Evolutionary conservation across 2,329 filamentous ascomycete genomes (phyloP), one percentile per base, ranked within the genome.

Genomic region (Magnaporthales sp.): DNA sequence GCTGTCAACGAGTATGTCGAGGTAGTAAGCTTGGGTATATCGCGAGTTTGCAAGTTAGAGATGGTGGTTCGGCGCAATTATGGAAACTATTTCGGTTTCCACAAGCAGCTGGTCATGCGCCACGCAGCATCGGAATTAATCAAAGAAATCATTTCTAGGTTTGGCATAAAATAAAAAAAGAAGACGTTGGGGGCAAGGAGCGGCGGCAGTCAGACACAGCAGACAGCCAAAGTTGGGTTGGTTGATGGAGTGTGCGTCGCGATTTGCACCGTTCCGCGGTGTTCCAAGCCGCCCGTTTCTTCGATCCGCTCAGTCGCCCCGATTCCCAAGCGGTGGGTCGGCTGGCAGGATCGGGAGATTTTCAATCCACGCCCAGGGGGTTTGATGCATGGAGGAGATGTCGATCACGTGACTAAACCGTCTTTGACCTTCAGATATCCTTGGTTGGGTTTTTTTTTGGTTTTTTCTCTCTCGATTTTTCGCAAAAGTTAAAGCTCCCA

Each of bases 221-320:
- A 58, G 10, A 22, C 56, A 27, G 56, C 56, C 56, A 60, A 27
- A 58, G 24, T 58, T 58, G 54, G 54, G 54, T 58, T 60, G 24
- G 56, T 60, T 19, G 24, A 60, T 60, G 56, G 56, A 30, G 56
- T 60, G 56, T 60, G 26, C 56, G 56, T 60, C 56, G 24, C 27
- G 56, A 60, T 60, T 27, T 60, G 56, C 56, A 60, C 56, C 56
- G 56, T 60, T 60, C 56, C 27, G 56, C 27, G 26, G 56, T 60
- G 56, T 60, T 60, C 56, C 56, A 60, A 60, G 56, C 56, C 24
- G 56, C 56, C 11, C 26, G 27, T 29, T 60, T 29, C 56, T 11
- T 60, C 56, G 56, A 60, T 60, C 56, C 29, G 24, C 56, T 60
- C 56, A 27, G 56, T 60, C 27, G 56, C 26, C 56, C 56, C 56